A percentile compares a stretch with the other conserved stretches of the same genome.
Conservation (phyloP, 306 rosid species). For the Casuarina glauca region DNA sequence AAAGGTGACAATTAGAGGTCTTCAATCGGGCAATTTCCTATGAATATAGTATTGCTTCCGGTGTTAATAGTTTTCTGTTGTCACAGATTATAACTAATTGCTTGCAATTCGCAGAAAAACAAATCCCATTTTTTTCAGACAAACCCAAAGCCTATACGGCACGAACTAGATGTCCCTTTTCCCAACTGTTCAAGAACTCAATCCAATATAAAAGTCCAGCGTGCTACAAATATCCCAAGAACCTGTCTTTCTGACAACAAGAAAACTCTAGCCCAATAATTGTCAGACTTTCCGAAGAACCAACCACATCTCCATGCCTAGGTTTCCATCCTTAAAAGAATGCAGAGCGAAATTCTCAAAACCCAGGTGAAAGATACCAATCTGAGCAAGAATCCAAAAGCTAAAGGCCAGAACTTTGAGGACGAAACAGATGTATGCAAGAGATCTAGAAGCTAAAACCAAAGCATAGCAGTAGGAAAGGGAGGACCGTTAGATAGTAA, state of each 20-base stretch:
- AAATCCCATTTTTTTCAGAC: constrained; percentile 23
- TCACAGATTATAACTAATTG: constrained; percentile 18
- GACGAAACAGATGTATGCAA: not conserved
- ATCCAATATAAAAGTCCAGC: constrained; percentile 32
- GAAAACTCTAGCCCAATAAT: constrained; percentile 18
- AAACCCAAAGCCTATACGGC: constrained; percentile 22
- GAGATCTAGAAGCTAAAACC: not conserved
- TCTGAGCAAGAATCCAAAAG: constrained; percentile 17
- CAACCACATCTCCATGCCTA: constrained; percentile 21
- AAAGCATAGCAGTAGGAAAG: constrained; percentile 31
- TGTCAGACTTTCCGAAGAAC: constrained; percentile 7
- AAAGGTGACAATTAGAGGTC: constrained; percentile 31
- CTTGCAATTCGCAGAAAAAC: constrained; percentile 3
- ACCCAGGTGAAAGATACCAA: constrained; percentile 26
- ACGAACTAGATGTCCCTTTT: constrained; percentile 30
- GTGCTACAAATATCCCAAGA: constrained; percentile 19
- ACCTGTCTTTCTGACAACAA: constrained; percentile 4
- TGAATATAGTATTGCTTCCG: constrained; percentile 52
- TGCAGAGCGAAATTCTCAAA: constrained; percentile 9
- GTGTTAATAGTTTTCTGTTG: constrained; percentile 44
- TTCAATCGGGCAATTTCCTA: constrained; percentile 29
- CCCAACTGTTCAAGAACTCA: constrained; percentile 27
- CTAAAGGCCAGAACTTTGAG: constrained; percentile 16
- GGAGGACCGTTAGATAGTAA: constrained; percentile 43
- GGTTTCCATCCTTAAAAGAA: constrained; percentile 8